Evolutionary conservation across 768 basidiomycete genomes (phyloP).

Genomic region (Lentinula sp.): DNA sequence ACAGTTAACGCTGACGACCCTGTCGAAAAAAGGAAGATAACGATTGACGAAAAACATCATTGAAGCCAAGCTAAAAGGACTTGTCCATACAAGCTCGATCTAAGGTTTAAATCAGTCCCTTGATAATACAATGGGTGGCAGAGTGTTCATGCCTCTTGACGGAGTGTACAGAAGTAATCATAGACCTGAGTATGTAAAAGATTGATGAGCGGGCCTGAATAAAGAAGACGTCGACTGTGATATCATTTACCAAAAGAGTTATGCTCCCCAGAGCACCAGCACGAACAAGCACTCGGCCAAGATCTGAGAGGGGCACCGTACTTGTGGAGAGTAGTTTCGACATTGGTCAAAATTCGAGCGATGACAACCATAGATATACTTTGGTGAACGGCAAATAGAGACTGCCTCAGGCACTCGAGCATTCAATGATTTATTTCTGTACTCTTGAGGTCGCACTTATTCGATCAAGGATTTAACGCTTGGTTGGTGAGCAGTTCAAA

Average conservation of each 20-base stretch:
- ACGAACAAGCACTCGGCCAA: not conserved
- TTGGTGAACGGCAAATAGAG: too few species aligned
- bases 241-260: not conserved
- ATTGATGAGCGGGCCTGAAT: not conserved
- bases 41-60: constrained; percentile 22
- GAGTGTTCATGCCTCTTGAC: not conserved
- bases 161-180: constrained; percentile 1
- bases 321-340: not conserved
- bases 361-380: too few species aligned
- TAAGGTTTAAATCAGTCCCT: not conserved
- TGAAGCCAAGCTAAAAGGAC: constrained; percentile 16
- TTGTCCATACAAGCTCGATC: constrained; percentile 20
- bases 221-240: not conserved
- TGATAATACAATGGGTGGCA: not conserved
- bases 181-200: not conserved
- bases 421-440: too few species aligned
- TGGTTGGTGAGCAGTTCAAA: too few species aligned
- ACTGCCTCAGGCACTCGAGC: too few species aligned
- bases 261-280: not conserved
- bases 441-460: too few species aligned
- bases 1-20: constrained; percentile 11
- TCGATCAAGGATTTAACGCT: too few species aligned
- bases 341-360: too few species aligned
- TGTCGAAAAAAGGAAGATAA: constrained; percentile 26
- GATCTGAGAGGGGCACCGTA: not conserved